Evolutionary conservation across 345 rosid genomes (phyloP).

Genomic region (Gossypium mustelinum): DNA sequence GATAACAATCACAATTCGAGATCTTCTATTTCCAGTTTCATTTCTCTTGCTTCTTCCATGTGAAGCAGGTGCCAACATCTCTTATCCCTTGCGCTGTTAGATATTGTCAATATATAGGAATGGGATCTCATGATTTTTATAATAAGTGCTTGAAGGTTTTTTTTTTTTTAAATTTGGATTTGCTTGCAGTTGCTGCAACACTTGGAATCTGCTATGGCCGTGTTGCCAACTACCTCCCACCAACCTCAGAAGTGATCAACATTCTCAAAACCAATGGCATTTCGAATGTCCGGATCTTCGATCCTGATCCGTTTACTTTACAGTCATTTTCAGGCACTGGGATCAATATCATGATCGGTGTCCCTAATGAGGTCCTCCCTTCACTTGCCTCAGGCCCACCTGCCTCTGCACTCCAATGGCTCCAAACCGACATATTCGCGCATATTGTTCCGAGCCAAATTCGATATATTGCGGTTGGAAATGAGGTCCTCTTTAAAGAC

Average conservation of each 20-base stretch:
- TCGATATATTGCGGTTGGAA: conserved; percentile 49
- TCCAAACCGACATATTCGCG: conserved; percentile 26
- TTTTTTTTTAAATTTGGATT: neutral
- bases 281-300: conserved; percentile 34
- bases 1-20: neutral
- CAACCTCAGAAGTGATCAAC: conserved; percentile 25
- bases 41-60: conserved; percentile 7
- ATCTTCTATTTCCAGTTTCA: neutral
- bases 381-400: conserved; percentile 23
- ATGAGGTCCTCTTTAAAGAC: conserved; percentile 36
- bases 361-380: conserved; percentile 30
- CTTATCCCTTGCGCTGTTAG: neutral
- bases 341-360: conserved; percentile 33
- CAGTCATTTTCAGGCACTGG: conserved; percentile 37
- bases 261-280: conserved; percentile 31
- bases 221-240: conserved; percentile 36
- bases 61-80: conserved; percentile 2
- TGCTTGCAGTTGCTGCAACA: conserved; percentile 15
- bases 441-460: conserved; percentile 33
- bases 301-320: conserved; percentile 36
- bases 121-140: neutral
- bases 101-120: neutral
- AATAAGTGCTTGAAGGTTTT: neutral
- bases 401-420: conserved; percentile 25
- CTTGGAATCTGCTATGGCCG: conserved; percentile 43